These are phyloP conservation scores for Flammula alnicola DNA, from an alignment of 1,284 basidiomycete species.

Conservation along the genomic window DNA sequence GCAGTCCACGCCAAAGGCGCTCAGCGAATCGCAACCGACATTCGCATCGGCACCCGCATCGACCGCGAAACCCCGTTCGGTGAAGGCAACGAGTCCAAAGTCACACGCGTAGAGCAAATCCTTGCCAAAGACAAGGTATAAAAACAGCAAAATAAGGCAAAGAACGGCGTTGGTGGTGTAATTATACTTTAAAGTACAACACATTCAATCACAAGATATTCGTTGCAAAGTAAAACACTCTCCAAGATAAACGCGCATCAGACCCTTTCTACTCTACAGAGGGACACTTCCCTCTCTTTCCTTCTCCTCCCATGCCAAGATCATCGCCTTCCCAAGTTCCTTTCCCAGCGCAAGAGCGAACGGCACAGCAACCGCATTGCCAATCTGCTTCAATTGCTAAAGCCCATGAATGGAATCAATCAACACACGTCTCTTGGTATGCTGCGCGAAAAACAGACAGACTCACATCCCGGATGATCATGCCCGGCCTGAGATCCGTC, in stretches of 20 bases:
- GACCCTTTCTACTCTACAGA: slow-evolving; percentile 31
- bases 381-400: slow-evolving; percentile 72
- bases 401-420: slow-evolving; percentile 12
- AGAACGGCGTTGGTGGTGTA: no score
- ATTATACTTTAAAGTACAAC: no score
- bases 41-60: slow-evolving; percentile 88
- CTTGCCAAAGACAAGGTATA: slow-evolving; percentile 53
- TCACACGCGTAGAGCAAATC: slow-evolving; percentile 81
- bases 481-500: slow-evolving; percentile 36
- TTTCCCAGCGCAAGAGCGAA: slow-evolving; percentile 66
- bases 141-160: no score
- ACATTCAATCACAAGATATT: no score
- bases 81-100: slow-evolving; percentile 77
- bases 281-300: slow-evolving; percentile 50
- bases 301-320: slow-evolving; percentile 47
- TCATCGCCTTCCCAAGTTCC: slow-evolving; percentile 53
- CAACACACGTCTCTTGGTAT: background rate
- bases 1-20: slow-evolving; percentile 84
- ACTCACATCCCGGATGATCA: slow-evolving; percentile 54
- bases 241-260: no score
- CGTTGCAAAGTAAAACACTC: no score
- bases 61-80: slow-evolving; percentile 72
- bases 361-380: slow-evolving; percentile 74
- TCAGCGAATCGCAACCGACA: slow-evolving; percentile 82
- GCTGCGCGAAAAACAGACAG: slow-evolving; percentile 2